Conservation (phyloP, 2,329 filamentous ascomycete species). For the Helotiales sp. region DNA sequence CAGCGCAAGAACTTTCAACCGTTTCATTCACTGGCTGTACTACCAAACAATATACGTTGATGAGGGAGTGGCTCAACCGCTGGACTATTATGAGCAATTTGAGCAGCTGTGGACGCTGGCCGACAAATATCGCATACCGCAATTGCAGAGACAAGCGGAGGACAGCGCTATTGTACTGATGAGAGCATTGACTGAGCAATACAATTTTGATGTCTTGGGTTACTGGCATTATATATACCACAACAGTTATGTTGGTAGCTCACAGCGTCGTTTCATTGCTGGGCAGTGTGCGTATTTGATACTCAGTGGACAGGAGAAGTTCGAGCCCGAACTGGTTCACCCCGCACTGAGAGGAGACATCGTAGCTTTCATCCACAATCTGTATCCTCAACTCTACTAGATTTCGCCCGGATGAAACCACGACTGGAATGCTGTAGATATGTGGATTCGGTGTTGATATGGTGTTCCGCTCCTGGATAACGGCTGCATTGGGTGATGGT, state of each 20-base stretch:
- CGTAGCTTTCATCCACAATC: constrained; percentile 10
- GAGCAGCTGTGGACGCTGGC: constrained; percentile 14
- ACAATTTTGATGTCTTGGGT: constrained; percentile 15
- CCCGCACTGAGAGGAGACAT: constrained; percentile 13
- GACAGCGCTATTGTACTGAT: constrained; percentile 8
- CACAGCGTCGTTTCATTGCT: constrained; percentile 15
- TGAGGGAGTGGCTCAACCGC: constrained; percentile 5
- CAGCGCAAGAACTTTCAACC: constrained; percentile 13
- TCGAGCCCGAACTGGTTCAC: constrained; percentile 11
- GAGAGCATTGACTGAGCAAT: constrained; percentile 10
- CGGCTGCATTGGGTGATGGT: neutral
- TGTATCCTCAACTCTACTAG: constrained; percentile 14
- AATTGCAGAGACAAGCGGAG: constrained; percentile 10
- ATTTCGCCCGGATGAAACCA: neutral
- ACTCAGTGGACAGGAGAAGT: constrained; percentile 6
- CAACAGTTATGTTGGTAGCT: constrained; percentile 14
- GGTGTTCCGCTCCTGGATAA: neutral
- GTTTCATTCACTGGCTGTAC: constrained; percentile 15
- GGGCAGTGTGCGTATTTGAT: constrained; percentile 14
- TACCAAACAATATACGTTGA: constrained; percentile 17
- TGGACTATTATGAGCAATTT: constrained; percentile 16
- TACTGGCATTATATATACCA: constrained; percentile 17
- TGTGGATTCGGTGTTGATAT: neutral
- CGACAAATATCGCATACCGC: constrained; percentile 14
- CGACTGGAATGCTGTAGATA: constrained; percentile 1